These are phyloP conservation scores for Eucalyptus dawsonii DNA, from an alignment of 345 rosid genomes.

Conservation along the genomic window DNA sequence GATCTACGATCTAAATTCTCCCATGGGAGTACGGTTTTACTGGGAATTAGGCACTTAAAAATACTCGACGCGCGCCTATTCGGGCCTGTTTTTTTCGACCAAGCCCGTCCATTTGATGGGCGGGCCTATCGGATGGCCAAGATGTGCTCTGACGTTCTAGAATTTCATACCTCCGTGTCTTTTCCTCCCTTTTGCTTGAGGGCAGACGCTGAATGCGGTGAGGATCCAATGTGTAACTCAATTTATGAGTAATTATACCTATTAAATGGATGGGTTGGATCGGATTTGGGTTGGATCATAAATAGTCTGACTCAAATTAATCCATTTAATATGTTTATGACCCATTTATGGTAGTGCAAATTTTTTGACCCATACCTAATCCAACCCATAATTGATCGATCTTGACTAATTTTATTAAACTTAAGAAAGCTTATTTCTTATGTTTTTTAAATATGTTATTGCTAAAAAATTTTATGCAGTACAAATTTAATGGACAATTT, in stretches of 20 bases:
- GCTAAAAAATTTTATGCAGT: no score
- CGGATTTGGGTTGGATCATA: no score
- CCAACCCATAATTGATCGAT: fast-evolving
- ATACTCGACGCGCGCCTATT: background rate
- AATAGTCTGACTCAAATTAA: no score
- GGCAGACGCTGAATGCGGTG: background rate
- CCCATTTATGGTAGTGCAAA: no score
- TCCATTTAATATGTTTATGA: no score
- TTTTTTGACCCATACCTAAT: no score
- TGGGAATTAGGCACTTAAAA: background rate
- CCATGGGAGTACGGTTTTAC: background rate
- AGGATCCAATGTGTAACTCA: background rate
- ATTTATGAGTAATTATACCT: background rate
- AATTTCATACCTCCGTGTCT: background rate
- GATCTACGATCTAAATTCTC: background rate
- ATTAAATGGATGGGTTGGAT: no score
- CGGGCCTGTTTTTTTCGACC: background rate
- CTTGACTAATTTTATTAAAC: no score
- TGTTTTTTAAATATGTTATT: no score
- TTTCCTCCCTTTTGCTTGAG: background rate
- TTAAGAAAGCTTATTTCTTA: no score
- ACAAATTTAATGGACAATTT: no score
- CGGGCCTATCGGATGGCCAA: background rate
- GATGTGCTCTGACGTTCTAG: background rate
- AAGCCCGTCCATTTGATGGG: background rate